Evolutionary conservation across 2,329 filamentous ascomycete species (phyloP), one percentile per base, ranked within the genome.

Genomic region (Fusarium subtropicale): DNA sequence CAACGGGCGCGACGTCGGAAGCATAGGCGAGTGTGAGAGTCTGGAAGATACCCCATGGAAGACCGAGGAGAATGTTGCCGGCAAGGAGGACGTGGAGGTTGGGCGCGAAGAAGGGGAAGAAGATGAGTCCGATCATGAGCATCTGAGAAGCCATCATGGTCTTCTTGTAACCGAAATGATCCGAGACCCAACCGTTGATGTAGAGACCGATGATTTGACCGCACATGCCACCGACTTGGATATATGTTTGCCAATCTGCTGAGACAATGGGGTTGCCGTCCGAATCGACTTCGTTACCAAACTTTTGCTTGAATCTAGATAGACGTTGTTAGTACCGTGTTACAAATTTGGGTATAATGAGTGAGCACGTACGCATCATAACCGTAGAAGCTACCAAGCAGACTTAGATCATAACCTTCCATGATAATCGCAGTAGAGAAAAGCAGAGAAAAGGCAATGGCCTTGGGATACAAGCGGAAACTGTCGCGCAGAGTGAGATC

Each of bases 1-100:
- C 82, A 58, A 73, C 79, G 1, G 80, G 80, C 33, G 77, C 79
- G 38, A 82, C 79, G 42, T 86, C 84, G 2, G 84, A 80, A 3
- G 84, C 84, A 55, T 86, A 86, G 0, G 83, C 81, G 0, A 81
- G 80, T 0, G 80, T 81, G 10, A 85, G 68, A 0, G 83, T 84
- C 66, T 83, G 81, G 73, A 86, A 82, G 20, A 80, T 77, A 13
- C 81, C 81, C 78, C 82, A 85, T 0, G 83, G 82, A 6, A 85
- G 74, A 10, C 84, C 84, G 16, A 81, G 79, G 4, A 85, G 78
- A 12, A 85, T 77, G 65, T 84, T 81, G 3, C 81, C 82, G 9
- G 15, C 78, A 76, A 20, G 84, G 75, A 2, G 84, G 77, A 81
- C 76, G 2, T 76, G 59, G 13, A 84, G 76, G 31, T 76, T 78